Percentiles rank a stretch among this genome's conserved stretches.
phyloP scores from a whole-genome alignment of 345 rosid species.

The Litchi chinensis region DNA sequence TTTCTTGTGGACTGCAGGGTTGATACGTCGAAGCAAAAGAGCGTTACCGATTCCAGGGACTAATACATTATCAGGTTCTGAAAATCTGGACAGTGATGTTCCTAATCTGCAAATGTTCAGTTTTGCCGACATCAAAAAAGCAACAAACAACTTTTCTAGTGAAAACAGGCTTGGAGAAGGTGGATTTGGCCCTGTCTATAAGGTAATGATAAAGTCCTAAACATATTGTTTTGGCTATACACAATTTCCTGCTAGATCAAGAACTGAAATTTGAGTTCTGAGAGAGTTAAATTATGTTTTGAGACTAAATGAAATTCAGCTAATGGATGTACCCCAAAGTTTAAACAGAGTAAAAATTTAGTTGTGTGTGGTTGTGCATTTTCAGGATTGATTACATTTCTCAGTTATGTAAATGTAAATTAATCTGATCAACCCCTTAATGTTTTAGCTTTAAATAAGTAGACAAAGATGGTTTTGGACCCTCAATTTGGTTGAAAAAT shows the following conservation, averaged over 20 bases:
- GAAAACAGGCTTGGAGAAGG: conserved; percentile 48
- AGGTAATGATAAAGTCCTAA: conserved; percentile 16
- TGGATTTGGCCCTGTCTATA: conserved; percentile 54
- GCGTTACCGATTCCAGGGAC: neutral
- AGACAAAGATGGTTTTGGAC: neutral
- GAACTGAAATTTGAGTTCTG: too few relatives aligned
- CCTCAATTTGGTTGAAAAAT: neutral
- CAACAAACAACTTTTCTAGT: conserved; percentile 41
- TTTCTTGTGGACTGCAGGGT: neutral
- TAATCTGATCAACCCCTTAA: neutral
- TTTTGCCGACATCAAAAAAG: conserved; percentile 28
- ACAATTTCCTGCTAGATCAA: too few relatives aligned
- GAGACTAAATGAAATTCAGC: too few relatives aligned
- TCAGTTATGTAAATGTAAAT: too few relatives aligned
- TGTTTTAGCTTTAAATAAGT: neutral
- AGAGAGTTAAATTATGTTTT: too few relatives aligned
- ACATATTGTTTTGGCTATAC: too few relatives aligned
- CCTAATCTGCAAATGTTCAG: conserved; percentile 30
- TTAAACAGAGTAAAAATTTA: too few relatives aligned
- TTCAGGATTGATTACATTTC: neutral
- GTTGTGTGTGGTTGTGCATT: too few relatives aligned
- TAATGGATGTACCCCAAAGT: too few relatives aligned
- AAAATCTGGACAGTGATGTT: conserved; percentile 18
- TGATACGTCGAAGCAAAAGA: neutral
- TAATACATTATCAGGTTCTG: neutral